Evolutionary conservation across 129 eudicot genomes (phyloP), one percentile per base, ranked within the genome.

Genomic region (Smallanthus sonchifolius): DNA sequence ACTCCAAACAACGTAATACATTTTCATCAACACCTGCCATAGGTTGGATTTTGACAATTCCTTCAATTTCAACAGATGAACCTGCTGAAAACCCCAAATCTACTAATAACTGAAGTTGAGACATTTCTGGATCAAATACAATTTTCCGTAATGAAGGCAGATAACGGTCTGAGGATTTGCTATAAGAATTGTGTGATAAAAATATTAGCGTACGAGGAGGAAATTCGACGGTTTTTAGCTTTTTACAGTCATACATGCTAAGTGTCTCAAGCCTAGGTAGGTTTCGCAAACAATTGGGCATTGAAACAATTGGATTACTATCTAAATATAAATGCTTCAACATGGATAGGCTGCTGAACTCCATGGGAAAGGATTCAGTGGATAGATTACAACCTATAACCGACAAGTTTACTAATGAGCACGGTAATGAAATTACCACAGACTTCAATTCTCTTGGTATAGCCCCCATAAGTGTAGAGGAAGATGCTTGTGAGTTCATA

Each of bases 211-310:
- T 24, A 24, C 30, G 1, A 24, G 76, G 76, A 56, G 55, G 77
- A 73, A 34, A 35, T 24, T 59, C 32, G 0, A 73, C 7, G 30
- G 44, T 16, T 1, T 2, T 4, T 8, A 73, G 34, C 20, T 0
- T 11, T 4, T 1, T 2, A 40, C 76, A 72, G 0, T 72, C 7
- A 0, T 4, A 0, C 54, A 72, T 19, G 56, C 30, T 40, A 39
- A 72, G 76, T 7, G 0, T 0, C 40, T 72, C 10, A 56, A 72
- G 68, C 43, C 55, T 56, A 13, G 32, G 52, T 47, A 68, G 73
- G 24, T 7, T 68, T 68, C 73, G 47, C 2, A 72, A 55, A 39
- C 42, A 56, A 72, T 14, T 5, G 54, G 76, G 76, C 40, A 72
- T 24, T 2, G 40, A 39, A 24, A 38, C 55, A 7, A 56, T 55